Conservation (phyloP, 1,284 basidiomycete species). For the Violaceomyces palustris region DNA sequence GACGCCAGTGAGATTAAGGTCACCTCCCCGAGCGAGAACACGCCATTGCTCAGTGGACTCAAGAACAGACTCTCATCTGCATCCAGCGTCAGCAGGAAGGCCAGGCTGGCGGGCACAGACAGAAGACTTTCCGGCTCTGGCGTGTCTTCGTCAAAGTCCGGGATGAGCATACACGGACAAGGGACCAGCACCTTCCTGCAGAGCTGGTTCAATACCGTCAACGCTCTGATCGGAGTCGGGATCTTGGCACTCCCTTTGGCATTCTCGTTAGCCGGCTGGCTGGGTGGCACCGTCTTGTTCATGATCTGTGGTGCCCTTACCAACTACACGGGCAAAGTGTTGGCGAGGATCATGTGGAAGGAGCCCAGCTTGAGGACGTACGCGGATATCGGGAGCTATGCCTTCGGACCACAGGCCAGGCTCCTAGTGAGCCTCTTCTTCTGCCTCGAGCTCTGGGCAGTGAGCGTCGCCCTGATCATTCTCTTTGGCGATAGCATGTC, state of each 20-base stretch:
- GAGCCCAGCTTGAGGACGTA: slow-evolving; percentile 46
- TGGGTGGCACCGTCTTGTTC: slow-evolving; percentile 39
- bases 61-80: too few relatives aligned
- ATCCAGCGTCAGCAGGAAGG: slow-evolving; percentile 1
- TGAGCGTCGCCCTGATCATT: slow-evolving; percentile 46
- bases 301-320: slow-evolving; percentile 43
- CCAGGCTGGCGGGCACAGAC: slow-evolving; percentile 5
- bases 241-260: slow-evolving; percentile 49
- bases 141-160: slow-evolving; percentile 7
- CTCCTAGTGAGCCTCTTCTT: slow-evolving; percentile 45
- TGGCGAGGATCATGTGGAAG: slow-evolving; percentile 46
- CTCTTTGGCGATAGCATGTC: slow-evolving; percentile 44
- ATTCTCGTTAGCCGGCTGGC: slow-evolving; percentile 42
- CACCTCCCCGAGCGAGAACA: slow-evolving; percentile 6
- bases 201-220: slow-evolving; percentile 52
- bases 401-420: slow-evolving; percentile 42
- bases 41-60: too few relatives aligned
- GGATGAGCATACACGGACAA: slow-evolving; percentile 5
- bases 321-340: slow-evolving; percentile 50
- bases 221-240: slow-evolving; percentile 48
- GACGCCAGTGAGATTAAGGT: slow-evolving; percentile 3
- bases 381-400: slow-evolving; percentile 49
- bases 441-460: slow-evolving; percentile 49
- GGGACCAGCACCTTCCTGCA: slow-evolving; percentile 45
- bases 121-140: slow-evolving; percentile 9